Conservation (phyloP, 139 green algal species). For the Haematococcus sp. region DNA sequence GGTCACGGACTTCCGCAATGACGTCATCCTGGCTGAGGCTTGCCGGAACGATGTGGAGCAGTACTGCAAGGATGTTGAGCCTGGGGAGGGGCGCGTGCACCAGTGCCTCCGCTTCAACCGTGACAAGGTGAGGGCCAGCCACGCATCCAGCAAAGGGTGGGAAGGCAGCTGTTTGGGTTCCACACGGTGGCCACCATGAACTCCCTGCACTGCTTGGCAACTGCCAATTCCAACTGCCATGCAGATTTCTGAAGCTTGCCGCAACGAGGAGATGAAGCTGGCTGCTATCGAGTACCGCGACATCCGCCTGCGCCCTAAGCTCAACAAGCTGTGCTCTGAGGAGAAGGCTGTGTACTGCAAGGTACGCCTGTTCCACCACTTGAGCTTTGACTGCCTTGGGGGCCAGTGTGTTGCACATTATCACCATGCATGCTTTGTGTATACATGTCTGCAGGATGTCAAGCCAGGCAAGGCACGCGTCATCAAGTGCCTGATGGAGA, state of each 20-base stretch:
- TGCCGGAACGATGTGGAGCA: conserved; percentile 70
- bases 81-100: conserved; percentile 68
- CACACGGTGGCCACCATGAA: no score
- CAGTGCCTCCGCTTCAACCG: conserved; percentile 67
- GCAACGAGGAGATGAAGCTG: conserved; percentile 74
- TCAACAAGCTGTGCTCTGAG: conserved; percentile 73
- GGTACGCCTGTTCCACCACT: conserved; percentile 27
- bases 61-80: conserved; percentile 70
- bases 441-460: conserved; percentile 54
- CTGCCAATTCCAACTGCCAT: background rate
- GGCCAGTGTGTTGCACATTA: no score
- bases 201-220: no score
- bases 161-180: no score
- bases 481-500: conserved; percentile 61
- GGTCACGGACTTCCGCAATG: conserved; percentile 46
- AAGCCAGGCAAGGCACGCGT: conserved; percentile 61
- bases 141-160: no score
- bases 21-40: conserved; percentile 71
- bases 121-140: conserved; percentile 27
- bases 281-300: conserved; percentile 50
- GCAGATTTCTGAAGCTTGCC: conserved; percentile 43
- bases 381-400: background rate
- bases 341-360: conserved; percentile 80
- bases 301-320: conserved; percentile 65
- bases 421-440: no score